These are phyloP conservation scores for Penicillium glabrum DNA, from an alignment of 2,329 filamentous ascomycete genomes.

Conservation along the genomic window DNA sequence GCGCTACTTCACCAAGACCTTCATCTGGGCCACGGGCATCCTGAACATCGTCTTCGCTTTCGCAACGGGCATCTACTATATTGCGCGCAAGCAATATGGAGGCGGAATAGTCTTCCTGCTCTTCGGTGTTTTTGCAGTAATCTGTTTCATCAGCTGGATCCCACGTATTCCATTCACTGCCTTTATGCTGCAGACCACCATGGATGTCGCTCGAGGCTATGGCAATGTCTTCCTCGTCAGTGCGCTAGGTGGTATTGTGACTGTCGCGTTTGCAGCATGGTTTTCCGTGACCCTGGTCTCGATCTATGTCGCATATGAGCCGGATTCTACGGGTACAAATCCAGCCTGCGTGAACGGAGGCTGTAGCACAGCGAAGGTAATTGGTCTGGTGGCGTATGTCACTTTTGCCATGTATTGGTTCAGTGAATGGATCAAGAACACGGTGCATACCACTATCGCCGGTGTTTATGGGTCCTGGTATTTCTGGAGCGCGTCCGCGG, in stretches of 20 bases:
- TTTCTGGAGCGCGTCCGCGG: constrained; percentile 64
- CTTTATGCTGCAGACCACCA: constrained; percentile 81
- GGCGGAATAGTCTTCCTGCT: constrained; percentile 85
- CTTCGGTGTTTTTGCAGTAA: constrained; percentile 74
- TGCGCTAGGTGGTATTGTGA: constrained; percentile 75
- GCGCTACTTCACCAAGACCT: constrained; percentile 78
- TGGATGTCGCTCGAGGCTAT: constrained; percentile 79
- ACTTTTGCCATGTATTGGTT: constrained; percentile 96
- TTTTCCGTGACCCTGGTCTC: constrained; percentile 83
- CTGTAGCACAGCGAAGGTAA: constrained; percentile 75
- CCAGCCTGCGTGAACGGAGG: constrained; percentile 58
- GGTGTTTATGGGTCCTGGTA: constrained; percentile 95
- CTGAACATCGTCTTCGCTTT: constrained; percentile 81
- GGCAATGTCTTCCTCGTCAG: constrained; percentile 87
- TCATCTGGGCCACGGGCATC: constrained; percentile 91
- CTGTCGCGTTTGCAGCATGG: constrained; percentile 77
- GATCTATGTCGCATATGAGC: constrained; percentile 81
- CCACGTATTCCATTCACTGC: constrained; percentile 87
- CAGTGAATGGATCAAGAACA: constrained; percentile 90
- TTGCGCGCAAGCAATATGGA: constrained; percentile 72
- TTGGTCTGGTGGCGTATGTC: constrained; percentile 79
- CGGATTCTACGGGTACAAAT: constrained; percentile 49
- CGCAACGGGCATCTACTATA: constrained; percentile 85
- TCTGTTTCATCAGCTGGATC: constrained; percentile 89
- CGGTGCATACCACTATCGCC: constrained; percentile 81